Conservation (phyloP, 2,329 filamentous ascomycete species). For the Xylaria sp. region DNA sequence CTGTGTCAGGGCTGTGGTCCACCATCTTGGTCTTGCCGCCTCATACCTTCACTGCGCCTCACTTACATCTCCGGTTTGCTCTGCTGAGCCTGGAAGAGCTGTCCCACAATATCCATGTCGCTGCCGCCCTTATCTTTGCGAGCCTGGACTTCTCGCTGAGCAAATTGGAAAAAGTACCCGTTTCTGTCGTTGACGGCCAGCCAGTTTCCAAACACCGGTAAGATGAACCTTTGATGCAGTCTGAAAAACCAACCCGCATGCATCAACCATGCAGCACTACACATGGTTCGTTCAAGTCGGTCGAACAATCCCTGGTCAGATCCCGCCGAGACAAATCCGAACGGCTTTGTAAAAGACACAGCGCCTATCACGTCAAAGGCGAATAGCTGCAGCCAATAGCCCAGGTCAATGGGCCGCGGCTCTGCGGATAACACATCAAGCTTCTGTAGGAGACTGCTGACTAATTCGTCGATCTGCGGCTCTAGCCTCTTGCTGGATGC, state of each 20-base stretch:
- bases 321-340: conserved; percentile 25
- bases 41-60: neutral
- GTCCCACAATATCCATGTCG: conserved; percentile 24
- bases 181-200: conserved; percentile 34
- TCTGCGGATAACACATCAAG: conserved; percentile 1
- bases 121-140: conserved; percentile 9
- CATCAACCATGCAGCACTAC: conserved; percentile 15
- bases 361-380: conserved; percentile 33
- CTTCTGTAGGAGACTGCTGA: conserved; percentile 10
- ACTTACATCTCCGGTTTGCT: conserved; percentile 1
- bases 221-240: conserved; percentile 17
- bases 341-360: conserved; percentile 28
- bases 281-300: conserved; percentile 1
- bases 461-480: conserved; percentile 28
- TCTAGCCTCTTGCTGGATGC: conserved; percentile 32
- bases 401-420: conserved; percentile 13
- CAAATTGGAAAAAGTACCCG: conserved; percentile 30
- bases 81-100: conserved; percentile 21
- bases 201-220: conserved; percentile 29
- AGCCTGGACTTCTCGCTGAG: neutral
- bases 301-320: conserved; percentile 19
- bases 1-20: neutral
- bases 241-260: conserved; percentile 16
- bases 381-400: conserved; percentile 24
- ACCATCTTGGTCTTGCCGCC: neutral